phyloP scores from a whole-genome alignment of 2,329 filamentous ascomycete genomes.

The Aspergillus sp. region DNA sequence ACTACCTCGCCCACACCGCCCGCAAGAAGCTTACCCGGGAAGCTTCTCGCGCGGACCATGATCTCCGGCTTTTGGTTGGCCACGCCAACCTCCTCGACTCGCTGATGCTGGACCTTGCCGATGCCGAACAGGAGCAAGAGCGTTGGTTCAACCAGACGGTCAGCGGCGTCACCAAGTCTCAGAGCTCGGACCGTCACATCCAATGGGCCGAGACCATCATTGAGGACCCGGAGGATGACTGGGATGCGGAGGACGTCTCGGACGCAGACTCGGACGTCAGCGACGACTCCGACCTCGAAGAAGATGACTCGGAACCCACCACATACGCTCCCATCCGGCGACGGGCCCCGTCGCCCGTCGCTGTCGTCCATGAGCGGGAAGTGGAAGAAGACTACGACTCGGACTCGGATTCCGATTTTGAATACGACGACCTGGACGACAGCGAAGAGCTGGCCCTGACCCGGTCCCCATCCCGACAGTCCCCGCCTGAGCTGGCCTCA shows the following conservation, averaged over 20 bases:
- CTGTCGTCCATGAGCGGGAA: constrained; percentile 29
- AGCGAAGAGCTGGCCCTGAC: constrained; percentile 63
- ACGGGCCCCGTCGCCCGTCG: constrained; percentile 31
- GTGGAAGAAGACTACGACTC: constrained; percentile 32
- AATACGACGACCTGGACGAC: constrained; percentile 60
- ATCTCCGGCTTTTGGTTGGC: constrained; percentile 91
- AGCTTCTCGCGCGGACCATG: constrained; percentile 86
- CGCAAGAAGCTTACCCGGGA: constrained; percentile 93
- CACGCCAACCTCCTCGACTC: constrained; percentile 98
- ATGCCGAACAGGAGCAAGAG: constrained; percentile 93
- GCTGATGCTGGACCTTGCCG: constrained; percentile 86
- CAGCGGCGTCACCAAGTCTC: constrained; percentile 63
- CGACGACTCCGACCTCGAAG: constrained; percentile 52
- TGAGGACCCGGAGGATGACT: constrained; percentile 72
- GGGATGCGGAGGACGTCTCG: constrained; percentile 62
- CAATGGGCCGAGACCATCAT: constrained; percentile 82
- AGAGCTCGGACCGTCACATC: constrained; percentile 66
- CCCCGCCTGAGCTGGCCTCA: constrained; percentile 68
- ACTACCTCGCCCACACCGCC: constrained; percentile 96
- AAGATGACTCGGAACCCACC: constrained; percentile 40
- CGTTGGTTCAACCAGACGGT: constrained; percentile 97
- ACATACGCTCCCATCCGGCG: constrained; percentile 27
- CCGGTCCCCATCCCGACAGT: constrained; percentile 65
- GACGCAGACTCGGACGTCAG: constrained; percentile 56
- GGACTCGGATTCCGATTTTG: constrained; percentile 57